Evolutionary conservation across 441 rosid genomes (phyloP), one percentile per base, ranked within the genome.

Genomic region (Jatropha podagrica): DNA sequence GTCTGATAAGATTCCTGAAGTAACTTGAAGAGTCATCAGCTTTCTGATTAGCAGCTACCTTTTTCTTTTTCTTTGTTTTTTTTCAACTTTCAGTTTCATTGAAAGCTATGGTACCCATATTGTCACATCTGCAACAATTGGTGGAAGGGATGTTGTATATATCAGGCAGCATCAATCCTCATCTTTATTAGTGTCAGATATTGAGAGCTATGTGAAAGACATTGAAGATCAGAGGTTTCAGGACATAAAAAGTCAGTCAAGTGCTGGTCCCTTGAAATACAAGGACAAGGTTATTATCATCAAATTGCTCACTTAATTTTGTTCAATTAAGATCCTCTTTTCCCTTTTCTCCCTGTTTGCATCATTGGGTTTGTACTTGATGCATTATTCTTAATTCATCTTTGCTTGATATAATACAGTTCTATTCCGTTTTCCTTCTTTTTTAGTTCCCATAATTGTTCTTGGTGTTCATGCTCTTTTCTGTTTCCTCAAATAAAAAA

Each of bases 91-190:
- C 86, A 91, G 92, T 62, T 91, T 91, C 78, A 89, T 89, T 74
- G 90, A 91, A 83, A 86, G 85, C 75, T 88, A 83, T 71, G 93
- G 93, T 74, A 89, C 93, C 11, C 93, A 89, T 81, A 80, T 89
- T 65, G 86, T 91, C 65, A 86, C 92, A 65, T 91, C 93, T 40
- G 87, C 85, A 67, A 85, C 93, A 40, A 81, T 91, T 72, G 96
- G 96, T 63, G 94, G 96, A 68, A 86, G 88, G 77, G 96, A 91
- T 86, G 86, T 86, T 68, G 84, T 88, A 71, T 89, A 88, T 59
- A 80, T 91, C 74, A 85, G 87, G 84, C 93, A 89, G 58, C 96
- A 89, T 75, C 88, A 81, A 42, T 83, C 90, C 23, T 91, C 96
- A 3, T 85, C 91, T 60, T 83, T 89, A 74, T 82, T 87, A 60